phyloP scores from a whole-genome alignment of 768 basidiomycete species.

The Naganishia antarctica region DNA sequence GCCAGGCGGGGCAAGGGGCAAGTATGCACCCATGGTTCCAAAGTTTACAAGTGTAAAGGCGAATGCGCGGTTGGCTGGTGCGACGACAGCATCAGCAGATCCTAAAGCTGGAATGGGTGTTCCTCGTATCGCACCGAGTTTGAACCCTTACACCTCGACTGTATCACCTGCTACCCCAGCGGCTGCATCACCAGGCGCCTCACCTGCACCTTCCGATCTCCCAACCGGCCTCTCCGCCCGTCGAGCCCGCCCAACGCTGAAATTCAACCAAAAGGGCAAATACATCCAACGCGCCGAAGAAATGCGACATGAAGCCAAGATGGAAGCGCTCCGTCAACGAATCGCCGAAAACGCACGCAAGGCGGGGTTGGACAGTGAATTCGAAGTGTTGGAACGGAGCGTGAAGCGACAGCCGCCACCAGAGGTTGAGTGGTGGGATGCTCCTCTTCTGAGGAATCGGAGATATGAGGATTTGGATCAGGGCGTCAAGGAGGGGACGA shows the following conservation, averaged over 20 bases:
- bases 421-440: slow-evolving; percentile 96
- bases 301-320: slow-evolving; percentile 59
- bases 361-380: slow-evolving; percentile 89
- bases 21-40: slow-evolving; percentile 95
- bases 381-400: slow-evolving; percentile 81
- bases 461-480: slow-evolving; percentile 68
- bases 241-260: slow-evolving; percentile 54
- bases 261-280: slow-evolving; percentile 89
- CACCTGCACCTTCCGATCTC: slow-evolving; percentile 39
- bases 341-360: slow-evolving; percentile 90
- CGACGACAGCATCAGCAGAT: slow-evolving; percentile 35
- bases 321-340: slow-evolving; percentile 85
- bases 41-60: slow-evolving; percentile 96
- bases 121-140: slow-evolving; percentile 42
- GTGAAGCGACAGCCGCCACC: slow-evolving; percentile 85
- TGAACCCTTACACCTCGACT: slow-evolving; percentile 74
- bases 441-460: slow-evolving; percentile 70
- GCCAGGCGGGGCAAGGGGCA: slow-evolving; percentile 58
- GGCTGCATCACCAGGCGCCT: slow-evolving; percentile 24
- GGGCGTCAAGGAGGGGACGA: slow-evolving; percentile 56
- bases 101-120: slow-evolving; percentile 35
- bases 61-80: slow-evolving; percentile 32
- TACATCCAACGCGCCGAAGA: slow-evolving; percentile 55
- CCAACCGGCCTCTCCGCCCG: slow-evolving; percentile 33
- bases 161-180: slow-evolving; percentile 26